Percentiles rank a stretch among this genome's conserved stretches.
Evolutionary conservation across 2,329 filamentous ascomycete genomes (phyloP).

Genomic region (Graphium sp.): DNA sequence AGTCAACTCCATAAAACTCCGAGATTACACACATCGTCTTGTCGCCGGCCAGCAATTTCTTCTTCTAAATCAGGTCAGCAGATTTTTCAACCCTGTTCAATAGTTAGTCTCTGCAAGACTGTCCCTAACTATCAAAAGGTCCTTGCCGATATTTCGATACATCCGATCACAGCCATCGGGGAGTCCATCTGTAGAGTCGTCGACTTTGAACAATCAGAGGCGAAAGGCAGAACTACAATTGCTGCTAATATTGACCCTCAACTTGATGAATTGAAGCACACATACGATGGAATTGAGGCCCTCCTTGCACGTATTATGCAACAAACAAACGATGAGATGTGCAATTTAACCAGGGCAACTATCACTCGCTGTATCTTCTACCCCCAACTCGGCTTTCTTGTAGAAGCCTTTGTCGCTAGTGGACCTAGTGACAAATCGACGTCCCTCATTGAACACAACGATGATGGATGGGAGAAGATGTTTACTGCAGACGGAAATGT

Average conservation of each 20-base stretch:
- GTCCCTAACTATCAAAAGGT: too few relatives aligned
- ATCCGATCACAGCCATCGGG: conserved; percentile 46
- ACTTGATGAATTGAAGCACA: conserved; percentile 62
- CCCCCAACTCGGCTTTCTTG: conserved; percentile 80
- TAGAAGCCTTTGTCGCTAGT: too few relatives aligned
- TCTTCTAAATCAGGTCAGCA: too few relatives aligned
- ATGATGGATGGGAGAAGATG: conserved; percentile 57
- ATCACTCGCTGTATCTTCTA: conserved; percentile 67
- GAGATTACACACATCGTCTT: too few relatives aligned
- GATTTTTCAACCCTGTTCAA: too few relatives aligned
- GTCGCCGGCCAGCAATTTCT: too few relatives aligned
- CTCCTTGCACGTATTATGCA: too few relatives aligned
- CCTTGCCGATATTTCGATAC: not conserved
- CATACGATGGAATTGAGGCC: conserved; percentile 60
- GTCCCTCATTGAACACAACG: conserved; percentile 42
- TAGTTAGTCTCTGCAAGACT: too few relatives aligned
- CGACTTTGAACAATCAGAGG: conserved; percentile 63
- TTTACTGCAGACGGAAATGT: conserved; percentile 55
- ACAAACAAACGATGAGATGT: too few relatives aligned
- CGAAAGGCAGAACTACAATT: conserved; percentile 57
- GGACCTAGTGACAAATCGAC: conserved; percentile 29
- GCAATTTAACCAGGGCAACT: too few relatives aligned
- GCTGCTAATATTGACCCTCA: conserved; percentile 52
- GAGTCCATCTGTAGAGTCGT: conserved; percentile 56
- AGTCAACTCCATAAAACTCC: too few relatives aligned